phyloP scores from a whole-genome alignment of 129 eudicot species.

The Arctium lappa region DNA sequence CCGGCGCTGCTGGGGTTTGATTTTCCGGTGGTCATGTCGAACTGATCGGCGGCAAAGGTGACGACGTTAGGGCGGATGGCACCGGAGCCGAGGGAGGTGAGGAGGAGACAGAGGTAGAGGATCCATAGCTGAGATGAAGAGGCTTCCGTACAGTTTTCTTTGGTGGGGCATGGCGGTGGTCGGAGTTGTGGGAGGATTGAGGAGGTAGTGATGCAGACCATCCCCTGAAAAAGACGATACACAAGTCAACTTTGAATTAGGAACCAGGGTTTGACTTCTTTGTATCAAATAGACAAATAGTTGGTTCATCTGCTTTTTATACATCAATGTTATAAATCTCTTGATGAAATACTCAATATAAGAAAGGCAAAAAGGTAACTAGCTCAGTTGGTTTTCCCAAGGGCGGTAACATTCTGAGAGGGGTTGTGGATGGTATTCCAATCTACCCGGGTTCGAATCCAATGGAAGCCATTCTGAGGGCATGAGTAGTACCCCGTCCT shows the following conservation, averaged over 20 bases:
- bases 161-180: constrained; percentile 82
- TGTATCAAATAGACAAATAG: background rate
- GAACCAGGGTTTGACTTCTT: background rate
- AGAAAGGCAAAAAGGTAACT: too few species aligned
- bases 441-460: too few species aligned
- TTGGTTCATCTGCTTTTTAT: too few species aligned
- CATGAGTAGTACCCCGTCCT: too few species aligned
- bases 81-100: constrained; percentile 74
- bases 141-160: constrained; percentile 82
- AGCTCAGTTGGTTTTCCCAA: too few species aligned
- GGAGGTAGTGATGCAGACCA: constrained; percentile 68
- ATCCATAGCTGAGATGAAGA: constrained; percentile 61
- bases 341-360: too few species aligned
- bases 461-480: too few species aligned
- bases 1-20: constrained; percentile 41
- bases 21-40: constrained; percentile 72
- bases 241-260: background rate
- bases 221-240: constrained; percentile 51
- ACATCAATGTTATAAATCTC: too few species aligned
- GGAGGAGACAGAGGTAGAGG: constrained; percentile 67
- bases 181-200: constrained; percentile 70
- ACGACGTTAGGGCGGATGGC: constrained; percentile 86
- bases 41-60: constrained; percentile 92
- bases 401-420: too few species aligned
- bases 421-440: too few species aligned